phyloP scores from a whole-genome alignment of 2,329 filamentous ascomycete species.

The Lachnellula arida region DNA sequence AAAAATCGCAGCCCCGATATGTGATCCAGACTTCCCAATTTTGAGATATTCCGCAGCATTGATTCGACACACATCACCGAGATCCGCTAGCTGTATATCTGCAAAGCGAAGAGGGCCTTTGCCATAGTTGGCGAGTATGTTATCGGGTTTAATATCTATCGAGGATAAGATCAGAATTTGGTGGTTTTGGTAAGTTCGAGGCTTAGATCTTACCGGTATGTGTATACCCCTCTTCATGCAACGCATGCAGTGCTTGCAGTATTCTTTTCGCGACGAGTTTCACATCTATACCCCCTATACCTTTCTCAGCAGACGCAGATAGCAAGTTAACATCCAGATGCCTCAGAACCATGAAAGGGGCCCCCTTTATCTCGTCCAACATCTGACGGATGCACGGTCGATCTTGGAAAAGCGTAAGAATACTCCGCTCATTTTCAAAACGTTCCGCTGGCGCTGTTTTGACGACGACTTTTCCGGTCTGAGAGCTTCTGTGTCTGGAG shows the following conservation, averaged over 20 bases:
- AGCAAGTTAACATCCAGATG: constrained; percentile 21
- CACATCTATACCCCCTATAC: constrained; percentile 15
- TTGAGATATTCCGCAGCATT: constrained; percentile 23
- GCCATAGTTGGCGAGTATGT: constrained; percentile 35
- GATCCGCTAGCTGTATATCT: constrained; percentile 33
- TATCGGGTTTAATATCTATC: constrained; percentile 32
- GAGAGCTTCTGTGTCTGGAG: constrained; percentile 15
- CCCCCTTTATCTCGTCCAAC: constrained; percentile 22
- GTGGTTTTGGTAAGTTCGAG: constrained; percentile 9
- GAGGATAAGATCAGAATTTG: constrained; percentile 23
- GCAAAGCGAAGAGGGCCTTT: constrained; percentile 28
- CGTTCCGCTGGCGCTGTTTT: constrained; percentile 19
- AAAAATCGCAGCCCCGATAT: constrained; percentile 35
- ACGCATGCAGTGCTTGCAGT: constrained; percentile 19
- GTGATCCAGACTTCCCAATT: constrained; percentile 17
- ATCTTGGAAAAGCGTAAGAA: constrained; percentile 20
- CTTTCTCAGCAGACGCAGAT: constrained; percentile 16
- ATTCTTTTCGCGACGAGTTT: constrained; percentile 22
- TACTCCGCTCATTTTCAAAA: constrained; percentile 23
- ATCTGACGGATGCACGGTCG: constrained; percentile 19
- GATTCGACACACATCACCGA: constrained; percentile 23
- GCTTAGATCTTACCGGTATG: constrained; percentile 20
- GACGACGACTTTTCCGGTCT: constrained; percentile 20
- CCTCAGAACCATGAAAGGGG: constrained; percentile 21
- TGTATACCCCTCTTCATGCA: constrained; percentile 24